phyloP scores from a whole-genome alignment of 495 filamentous ascomycete genomes.

The Aspergillus mulundensis region DNA sequence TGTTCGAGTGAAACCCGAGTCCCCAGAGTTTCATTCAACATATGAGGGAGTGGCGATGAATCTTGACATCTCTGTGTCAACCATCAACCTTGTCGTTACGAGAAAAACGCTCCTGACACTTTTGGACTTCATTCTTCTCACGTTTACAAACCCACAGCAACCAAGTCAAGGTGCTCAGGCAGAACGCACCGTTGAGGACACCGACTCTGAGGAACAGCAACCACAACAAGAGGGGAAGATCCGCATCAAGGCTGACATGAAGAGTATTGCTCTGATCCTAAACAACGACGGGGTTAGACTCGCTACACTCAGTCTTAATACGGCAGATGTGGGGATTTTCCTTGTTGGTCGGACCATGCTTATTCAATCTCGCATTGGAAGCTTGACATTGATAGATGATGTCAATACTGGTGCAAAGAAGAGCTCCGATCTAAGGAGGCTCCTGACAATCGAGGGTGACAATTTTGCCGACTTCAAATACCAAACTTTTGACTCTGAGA shows the following conservation, averaged over 20 bases:
- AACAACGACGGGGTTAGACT: slow-evolving; percentile 97
- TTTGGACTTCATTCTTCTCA: slow-evolving; percentile 93
- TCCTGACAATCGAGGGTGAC: slow-evolving; percentile 90
- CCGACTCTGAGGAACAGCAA: slow-evolving; percentile 35
- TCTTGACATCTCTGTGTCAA: slow-evolving; percentile 85
- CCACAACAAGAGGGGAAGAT: slow-evolving; percentile 52
- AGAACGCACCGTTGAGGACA: slow-evolving; percentile 46
- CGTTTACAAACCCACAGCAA: slow-evolving; percentile 74
- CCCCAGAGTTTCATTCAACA: slow-evolving; percentile 83
- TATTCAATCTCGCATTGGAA: slow-evolving; percentile 79
- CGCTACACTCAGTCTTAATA: slow-evolving; percentile 86
- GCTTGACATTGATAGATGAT: slow-evolving; percentile 85
- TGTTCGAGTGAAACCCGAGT: slow-evolving; percentile 81
- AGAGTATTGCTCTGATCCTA: slow-evolving; percentile 90
- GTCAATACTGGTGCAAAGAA: slow-evolving; percentile 85
- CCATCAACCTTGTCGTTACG: slow-evolving; percentile 92
- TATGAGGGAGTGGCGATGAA: slow-evolving; percentile 94
- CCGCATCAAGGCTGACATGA: slow-evolving; percentile 83
- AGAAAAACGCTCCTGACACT: slow-evolving; percentile 88
- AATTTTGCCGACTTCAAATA: slow-evolving; percentile 98
- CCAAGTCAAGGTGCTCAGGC: slow-evolving; percentile 28
- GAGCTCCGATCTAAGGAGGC: slow-evolving; percentile 75
- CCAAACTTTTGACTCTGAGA: slow-evolving; percentile 82
- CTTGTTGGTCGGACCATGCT: slow-evolving; percentile 79
- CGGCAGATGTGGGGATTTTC: slow-evolving; percentile 86